phyloP scores from a whole-genome alignment of 176 grass and related monocot species.

The Triticum urartu region DNA sequence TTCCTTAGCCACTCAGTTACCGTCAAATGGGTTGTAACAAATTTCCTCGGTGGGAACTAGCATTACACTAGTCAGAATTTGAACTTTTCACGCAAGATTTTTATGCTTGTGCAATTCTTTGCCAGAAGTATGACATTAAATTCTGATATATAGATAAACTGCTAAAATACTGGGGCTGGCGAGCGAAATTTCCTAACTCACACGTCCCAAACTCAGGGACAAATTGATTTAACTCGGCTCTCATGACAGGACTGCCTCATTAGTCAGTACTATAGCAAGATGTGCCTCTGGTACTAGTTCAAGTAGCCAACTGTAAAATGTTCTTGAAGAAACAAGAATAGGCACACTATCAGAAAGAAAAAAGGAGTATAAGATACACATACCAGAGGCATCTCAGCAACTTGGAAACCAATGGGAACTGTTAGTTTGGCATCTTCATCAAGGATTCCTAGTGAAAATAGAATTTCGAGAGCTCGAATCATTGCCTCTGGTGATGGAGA shows the following conservation, averaged over 20 bases:
- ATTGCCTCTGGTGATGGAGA: constrained; percentile 93
- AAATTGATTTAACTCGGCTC: not conserved
- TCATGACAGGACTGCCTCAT: not conserved
- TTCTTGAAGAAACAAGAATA: not conserved
- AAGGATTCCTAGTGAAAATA: constrained; percentile 85
- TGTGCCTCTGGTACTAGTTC: not conserved
- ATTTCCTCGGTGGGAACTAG: not conserved
- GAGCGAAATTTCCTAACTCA: not conserved
- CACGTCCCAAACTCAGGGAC: not conserved
- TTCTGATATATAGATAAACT: not conserved
- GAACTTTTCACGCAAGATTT: not conserved
- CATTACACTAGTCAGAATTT: not conserved
- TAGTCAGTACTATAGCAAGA: constrained; percentile 11
- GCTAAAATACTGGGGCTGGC: not conserved
- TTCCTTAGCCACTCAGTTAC: not conserved
- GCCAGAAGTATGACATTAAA: not conserved
- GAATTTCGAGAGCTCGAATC: constrained; percentile 85
- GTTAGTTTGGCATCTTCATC: constrained; percentile 96
- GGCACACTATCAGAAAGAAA: not conserved
- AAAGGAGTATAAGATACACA: constrained; percentile 9
- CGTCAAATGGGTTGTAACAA: not conserved
- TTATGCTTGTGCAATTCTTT: not conserved
- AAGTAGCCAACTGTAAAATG: not conserved
- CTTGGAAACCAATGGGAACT: constrained; percentile 82
- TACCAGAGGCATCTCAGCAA: constrained; percentile 94